Base-by-base conservation (phyloP, 1,284 basidiomycete genomes). In the Ceratobasidium theobromae region DNA sequence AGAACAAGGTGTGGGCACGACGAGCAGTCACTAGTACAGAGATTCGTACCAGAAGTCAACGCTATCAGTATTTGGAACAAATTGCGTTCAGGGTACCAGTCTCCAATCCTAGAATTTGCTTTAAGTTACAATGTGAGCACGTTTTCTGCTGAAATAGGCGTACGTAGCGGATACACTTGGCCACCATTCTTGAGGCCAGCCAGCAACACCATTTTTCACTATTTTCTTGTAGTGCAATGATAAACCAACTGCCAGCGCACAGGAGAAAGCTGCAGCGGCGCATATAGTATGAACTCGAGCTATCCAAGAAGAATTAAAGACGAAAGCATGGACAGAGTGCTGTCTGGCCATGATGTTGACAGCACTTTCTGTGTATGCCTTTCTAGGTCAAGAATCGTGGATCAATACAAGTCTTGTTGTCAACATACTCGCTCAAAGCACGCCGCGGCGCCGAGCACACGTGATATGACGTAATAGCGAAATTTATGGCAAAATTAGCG, bases 51-150 rank as follows among this genome's bases (percentile, higher is more conserved):
- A 53, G 91, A 86, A 45, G 87, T 89, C 35, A 95, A 75, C 12
- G 95, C 95, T 71, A 97, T 95, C 52, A 95, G 79, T 53, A 96
- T 86, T 71, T 98, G 95, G 74, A 98, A 97, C 49, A 93, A 75
- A 69, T 89, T 93, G 68, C 93, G 82, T 71, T 96, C 89, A 21
- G 91, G 92, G 69, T 89, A 93, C 87, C 92, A 95, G 77, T 97
- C 94, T 1, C 94, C 94, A 69, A 95, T 91, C 1, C 90, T 93
- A 67, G 25, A 41, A 27, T 60, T 60, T 46, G 14, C 18, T 25
- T 12, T 32, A 11, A 5, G 55, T 48, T 41, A 46, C 23, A 18
- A 21, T 12, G 14, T 23, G 6, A 5, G n/a, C n/a, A 16, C 18
- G 28, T 18, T 48, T 43, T 49, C 45, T 8, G 16, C 8, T 33